phyloP scores from a whole-genome alignment of 2,329 filamentous ascomycete species.

The Venturia oleaginea region DNA sequence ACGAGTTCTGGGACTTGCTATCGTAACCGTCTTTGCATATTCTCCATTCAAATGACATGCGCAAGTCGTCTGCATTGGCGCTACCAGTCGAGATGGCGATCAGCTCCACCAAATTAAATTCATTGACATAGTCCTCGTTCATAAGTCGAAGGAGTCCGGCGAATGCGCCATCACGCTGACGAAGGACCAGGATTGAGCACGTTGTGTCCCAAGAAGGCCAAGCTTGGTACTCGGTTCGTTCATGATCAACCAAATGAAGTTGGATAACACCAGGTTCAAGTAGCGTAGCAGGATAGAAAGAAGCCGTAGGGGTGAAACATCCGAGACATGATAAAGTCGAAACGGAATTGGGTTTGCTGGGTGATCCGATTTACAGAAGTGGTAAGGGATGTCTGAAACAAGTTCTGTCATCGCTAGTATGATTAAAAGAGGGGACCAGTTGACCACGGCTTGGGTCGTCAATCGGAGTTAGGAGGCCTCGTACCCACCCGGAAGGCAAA shows the following conservation, averaged over 20 bases:
- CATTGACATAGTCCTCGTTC: not conserved
- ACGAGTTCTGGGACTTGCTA: too few relatives aligned
- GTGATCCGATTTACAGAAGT: too few relatives aligned
- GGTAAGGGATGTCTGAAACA: too few relatives aligned
- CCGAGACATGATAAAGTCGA: not conserved
- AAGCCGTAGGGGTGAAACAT: not conserved
- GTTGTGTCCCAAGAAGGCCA: too few relatives aligned
- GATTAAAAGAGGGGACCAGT: too few relatives aligned
- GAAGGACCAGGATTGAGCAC: not conserved
- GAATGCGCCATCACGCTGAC: not conserved
- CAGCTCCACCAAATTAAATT: not conserved
- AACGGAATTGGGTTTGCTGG: too few relatives aligned
- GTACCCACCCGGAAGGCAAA: too few relatives aligned
- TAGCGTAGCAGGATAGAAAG: not conserved
- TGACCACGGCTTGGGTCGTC: too few relatives aligned
- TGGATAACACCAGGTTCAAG: not conserved
- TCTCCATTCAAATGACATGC: not conserved
- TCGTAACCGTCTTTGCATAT: not conserved
- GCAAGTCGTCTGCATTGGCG: not conserved
- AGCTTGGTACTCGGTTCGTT: too few relatives aligned
- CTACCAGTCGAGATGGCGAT: not conserved
- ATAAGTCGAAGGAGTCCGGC: not conserved
- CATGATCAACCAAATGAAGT: too few relatives aligned
- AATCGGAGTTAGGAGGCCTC: too few relatives aligned
- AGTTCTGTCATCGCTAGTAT: too few relatives aligned